Conservation (phyloP, 495 filamentous ascomycete species). For the Annulohypoxylon maeteangense region DNA sequence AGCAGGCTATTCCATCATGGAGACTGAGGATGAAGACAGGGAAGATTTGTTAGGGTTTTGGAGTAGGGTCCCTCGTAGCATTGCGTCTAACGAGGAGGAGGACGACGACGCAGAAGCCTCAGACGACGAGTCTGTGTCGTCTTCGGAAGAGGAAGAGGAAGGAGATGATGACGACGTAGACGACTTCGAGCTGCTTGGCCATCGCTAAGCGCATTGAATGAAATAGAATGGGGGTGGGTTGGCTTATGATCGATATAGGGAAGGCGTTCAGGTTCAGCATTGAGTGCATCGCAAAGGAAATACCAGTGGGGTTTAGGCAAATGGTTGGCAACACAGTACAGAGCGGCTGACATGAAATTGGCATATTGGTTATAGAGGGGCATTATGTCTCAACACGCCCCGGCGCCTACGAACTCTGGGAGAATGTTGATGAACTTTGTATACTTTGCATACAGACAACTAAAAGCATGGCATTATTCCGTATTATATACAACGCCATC, state of each 20-base stretch:
- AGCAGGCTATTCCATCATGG: slow-evolving; percentile 34
- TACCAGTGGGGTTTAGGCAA: slow-evolving; percentile 31
- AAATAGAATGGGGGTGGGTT: slow-evolving; percentile 24
- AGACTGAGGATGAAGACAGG: slow-evolving; percentile 60
- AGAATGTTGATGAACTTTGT: slow-evolving; percentile 22
- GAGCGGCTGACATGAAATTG: slow-evolving; percentile 30
- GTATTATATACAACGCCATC: neutral
- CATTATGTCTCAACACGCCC: slow-evolving; percentile 7
- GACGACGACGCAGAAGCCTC: slow-evolving; percentile 53
- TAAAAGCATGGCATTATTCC: slow-evolving; percentile 12
- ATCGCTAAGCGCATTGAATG: slow-evolving; percentile 59
- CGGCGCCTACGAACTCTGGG: slow-evolving; percentile 15
- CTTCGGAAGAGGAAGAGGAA: slow-evolving; percentile 59
- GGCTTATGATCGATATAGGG: slow-evolving; percentile 38
- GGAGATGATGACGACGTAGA: slow-evolving; percentile 68
- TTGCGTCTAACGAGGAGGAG: slow-evolving; percentile 48
- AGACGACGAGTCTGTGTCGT: slow-evolving; percentile 51
- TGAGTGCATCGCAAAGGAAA: slow-evolving; percentile 27
- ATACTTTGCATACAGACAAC: slow-evolving; percentile 23
- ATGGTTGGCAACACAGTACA: slow-evolving; percentile 15
- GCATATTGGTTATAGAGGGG: slow-evolving; percentile 29
- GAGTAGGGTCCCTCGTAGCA: slow-evolving; percentile 59
- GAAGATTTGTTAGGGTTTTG: slow-evolving; percentile 72
- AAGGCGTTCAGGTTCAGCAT: slow-evolving; percentile 36
- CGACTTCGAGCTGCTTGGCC: slow-evolving; percentile 75